Conservation (phyloP, 2,329 filamentous ascomycete species). For the Drechmeria coniospora region DNA sequence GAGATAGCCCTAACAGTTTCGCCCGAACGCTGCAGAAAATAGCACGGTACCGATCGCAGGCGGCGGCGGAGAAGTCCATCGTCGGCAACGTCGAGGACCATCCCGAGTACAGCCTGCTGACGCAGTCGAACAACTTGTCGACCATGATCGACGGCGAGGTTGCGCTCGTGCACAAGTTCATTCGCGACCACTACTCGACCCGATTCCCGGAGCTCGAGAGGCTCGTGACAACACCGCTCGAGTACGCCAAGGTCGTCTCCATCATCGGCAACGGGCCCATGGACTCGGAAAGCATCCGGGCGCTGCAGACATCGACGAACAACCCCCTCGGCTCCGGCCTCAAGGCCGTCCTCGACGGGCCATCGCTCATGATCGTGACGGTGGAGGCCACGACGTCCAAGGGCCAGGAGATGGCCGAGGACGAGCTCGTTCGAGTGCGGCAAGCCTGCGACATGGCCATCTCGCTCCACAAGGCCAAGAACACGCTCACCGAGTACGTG, state of each 20-base stretch:
- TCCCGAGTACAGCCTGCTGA: conserved; percentile 77
- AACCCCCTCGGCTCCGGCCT: conserved; percentile 66
- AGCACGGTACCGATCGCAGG: conserved; percentile 54
- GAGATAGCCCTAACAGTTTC: conserved; percentile 53
- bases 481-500: conserved; percentile 78
- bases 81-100: conserved; percentile 83
- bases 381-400: conserved; percentile 86
- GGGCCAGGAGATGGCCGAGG: conserved; percentile 59
- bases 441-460: conserved; percentile 78
- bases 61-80: conserved; percentile 46
- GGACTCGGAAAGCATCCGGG: conserved; percentile 65
- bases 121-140: conserved; percentile 76
- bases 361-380: conserved; percentile 87
- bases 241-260: conserved; percentile 89
- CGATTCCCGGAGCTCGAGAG: conserved; percentile 87
- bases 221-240: conserved; percentile 78
- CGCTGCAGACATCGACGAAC: conserved; percentile 57
- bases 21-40: conserved; percentile 54
- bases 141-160: conserved; percentile 90
- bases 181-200: conserved; percentile 86
- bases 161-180: conserved; percentile 86
- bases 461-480: conserved; percentile 76
- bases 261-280: conserved; percentile 88
- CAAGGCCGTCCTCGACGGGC: conserved; percentile 69
- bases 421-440: conserved; percentile 59